Evolutionary conservation across 1,139 yeast species (phyloP).

Genomic region (Kodamaea sp.): DNA sequence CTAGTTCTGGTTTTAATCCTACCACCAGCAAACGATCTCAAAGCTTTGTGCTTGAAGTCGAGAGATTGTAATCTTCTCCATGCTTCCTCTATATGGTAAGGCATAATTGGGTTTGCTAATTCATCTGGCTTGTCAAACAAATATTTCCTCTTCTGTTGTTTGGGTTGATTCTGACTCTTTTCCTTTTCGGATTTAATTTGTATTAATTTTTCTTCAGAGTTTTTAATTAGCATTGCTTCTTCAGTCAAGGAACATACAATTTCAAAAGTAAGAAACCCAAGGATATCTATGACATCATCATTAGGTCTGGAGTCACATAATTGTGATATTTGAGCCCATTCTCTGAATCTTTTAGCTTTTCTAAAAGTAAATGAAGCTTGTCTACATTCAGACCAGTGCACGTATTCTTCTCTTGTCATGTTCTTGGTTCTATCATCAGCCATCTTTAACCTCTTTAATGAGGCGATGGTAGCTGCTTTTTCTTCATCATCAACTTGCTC

Average conservation of each 20-base stretch:
- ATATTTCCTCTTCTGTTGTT: conserved; percentile 44
- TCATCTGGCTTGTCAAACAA: conserved; percentile 91
- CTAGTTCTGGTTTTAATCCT: conserved; percentile 41
- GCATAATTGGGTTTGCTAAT: conserved; percentile 74
- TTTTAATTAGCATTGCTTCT: conserved; percentile 80
- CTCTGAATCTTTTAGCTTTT: conserved; percentile 87
- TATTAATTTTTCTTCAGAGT: conserved; percentile 52
- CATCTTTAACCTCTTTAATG: conserved; percentile 78
- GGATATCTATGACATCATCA: conserved; percentile 93
- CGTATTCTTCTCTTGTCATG: conserved; percentile 97
- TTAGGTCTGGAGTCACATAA: conserved; percentile 88
- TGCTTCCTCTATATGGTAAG: conserved; percentile 86
- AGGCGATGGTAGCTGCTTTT: conserved; percentile 84
- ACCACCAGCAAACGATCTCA: conserved; percentile 79
- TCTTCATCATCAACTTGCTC: conserved; percentile 85
- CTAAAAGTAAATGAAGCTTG: conserved; percentile 96
- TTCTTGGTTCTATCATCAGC: conserved; percentile 92
- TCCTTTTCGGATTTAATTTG: conserved; percentile 35
- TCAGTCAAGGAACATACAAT: conserved; percentile 94
- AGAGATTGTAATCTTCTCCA: conserved; percentile 77
- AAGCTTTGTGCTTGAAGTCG: conserved; percentile 58
- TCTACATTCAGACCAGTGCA: conserved; percentile 98
- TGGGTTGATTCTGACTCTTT: conserved; percentile 19
- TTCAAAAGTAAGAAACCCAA: conserved; percentile 94
- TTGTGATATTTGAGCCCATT: conserved; percentile 89